Conservation (phyloP, 1,284 basidiomycete genomes). For the Cutaneotrichosporon cavernicola region DNA sequence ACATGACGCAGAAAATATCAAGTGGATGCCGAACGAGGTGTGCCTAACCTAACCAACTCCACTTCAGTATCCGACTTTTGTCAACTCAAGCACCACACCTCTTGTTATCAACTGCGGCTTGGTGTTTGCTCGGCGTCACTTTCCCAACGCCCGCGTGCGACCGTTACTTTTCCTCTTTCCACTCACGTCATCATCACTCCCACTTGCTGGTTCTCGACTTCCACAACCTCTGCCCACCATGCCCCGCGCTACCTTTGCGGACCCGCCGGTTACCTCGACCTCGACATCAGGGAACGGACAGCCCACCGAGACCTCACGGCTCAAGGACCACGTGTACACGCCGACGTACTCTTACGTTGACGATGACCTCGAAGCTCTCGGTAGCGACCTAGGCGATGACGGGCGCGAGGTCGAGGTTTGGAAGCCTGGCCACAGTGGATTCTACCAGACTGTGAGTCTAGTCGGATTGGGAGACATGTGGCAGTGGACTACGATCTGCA, state of each 20-base stretch:
- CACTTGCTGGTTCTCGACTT: background rate
- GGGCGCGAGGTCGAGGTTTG: conserved; percentile 38
- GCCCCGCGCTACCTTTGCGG: conserved; percentile 3
- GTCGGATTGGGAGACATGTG: background rate
- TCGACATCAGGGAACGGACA: background rate
- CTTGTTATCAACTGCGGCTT: background rate
- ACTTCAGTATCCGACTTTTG: too few species aligned
- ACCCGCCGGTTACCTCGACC: conserved; percentile 3
- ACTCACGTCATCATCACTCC: background rate
- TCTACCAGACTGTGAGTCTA: conserved; percentile 68
- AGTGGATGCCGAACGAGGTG: background rate
- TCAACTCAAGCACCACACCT: too few species aligned
- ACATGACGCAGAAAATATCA: background rate
- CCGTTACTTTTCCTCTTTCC: background rate
- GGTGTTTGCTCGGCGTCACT: too few species aligned
- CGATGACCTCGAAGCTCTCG: conserved; percentile 18
- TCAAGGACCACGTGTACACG: conserved; percentile 9
- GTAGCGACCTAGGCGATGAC: conserved; percentile 12
- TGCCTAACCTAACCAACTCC: too few species aligned
- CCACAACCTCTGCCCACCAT: background rate
- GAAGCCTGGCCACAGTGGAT: conserved; percentile 65
- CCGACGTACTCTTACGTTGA: conserved; percentile 19
- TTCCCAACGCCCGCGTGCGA: too few species aligned
- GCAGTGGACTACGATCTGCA: background rate
- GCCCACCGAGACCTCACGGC: conserved; percentile 13